These are phyloP conservation scores for Penicillium sp. DNA, from an alignment of 2,329 filamentous ascomycete genomes.

Conservation along the genomic window DNA sequence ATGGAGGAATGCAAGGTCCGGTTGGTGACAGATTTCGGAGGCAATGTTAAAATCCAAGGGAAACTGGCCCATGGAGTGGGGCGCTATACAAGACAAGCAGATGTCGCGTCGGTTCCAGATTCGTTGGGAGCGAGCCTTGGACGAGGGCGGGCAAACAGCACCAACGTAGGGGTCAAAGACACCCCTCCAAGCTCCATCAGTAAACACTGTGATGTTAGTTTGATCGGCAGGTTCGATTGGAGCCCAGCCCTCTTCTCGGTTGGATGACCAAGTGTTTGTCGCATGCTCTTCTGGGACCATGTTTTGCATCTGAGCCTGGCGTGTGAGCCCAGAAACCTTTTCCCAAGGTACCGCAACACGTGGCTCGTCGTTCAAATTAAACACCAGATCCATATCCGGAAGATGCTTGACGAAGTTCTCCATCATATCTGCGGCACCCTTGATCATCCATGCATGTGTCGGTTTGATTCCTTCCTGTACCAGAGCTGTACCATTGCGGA, in stretches of 20 bases:
- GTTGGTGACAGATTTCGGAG: constrained; percentile 72
- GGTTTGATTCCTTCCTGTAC: constrained; percentile 54
- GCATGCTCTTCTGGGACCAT: constrained; percentile 22
- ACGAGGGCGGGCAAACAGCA: constrained; percentile 63
- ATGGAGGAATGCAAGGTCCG: constrained; percentile 72
- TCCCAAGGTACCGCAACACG: constrained; percentile 58
- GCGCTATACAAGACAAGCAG: constrained; percentile 63
- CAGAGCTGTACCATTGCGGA: constrained; percentile 55
- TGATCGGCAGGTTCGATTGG: constrained; percentile 37
- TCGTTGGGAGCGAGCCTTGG: constrained; percentile 59
- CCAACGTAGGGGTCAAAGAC: constrained; percentile 47
- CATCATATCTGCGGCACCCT: constrained; percentile 57
- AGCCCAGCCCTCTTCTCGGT: constrained; percentile 41
- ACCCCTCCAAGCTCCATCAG: constrained; percentile 42
- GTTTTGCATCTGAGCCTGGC: constrained; percentile 25
- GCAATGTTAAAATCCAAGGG: constrained; percentile 66
- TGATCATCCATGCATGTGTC: constrained; percentile 61
- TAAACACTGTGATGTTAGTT: constrained; percentile 39
- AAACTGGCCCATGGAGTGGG: constrained; percentile 69
- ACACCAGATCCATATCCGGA: constrained; percentile 64
- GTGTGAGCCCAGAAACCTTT: constrained; percentile 39
- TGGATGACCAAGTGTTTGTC: constrained; percentile 37
- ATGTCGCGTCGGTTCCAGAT: constrained; percentile 66
- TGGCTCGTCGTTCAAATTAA: constrained; percentile 64
- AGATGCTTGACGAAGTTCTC: constrained; percentile 55